Percentiles rank a stretch among this genome's conserved stretches.
phyloP scores from a whole-genome alignment of 352 stramenopile genomes.

The Thraustotheca clavata region DNA sequence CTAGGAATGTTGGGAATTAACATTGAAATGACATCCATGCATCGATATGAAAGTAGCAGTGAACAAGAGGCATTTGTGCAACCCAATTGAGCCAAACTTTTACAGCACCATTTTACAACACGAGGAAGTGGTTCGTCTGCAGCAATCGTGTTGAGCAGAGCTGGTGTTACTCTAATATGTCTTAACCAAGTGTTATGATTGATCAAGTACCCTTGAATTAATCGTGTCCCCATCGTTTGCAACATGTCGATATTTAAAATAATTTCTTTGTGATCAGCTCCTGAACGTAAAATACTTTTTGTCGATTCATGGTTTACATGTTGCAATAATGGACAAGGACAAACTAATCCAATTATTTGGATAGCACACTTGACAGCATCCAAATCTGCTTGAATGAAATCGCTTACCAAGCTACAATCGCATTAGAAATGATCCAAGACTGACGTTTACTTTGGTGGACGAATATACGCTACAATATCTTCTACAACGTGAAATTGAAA shows the following conservation, averaged over 20 bases:
- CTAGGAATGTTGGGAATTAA: constrained; percentile 14
- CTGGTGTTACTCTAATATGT: neutral
- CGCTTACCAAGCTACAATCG: constrained; percentile 7
- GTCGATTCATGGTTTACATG: constrained; percentile 1
- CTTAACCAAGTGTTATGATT: neutral
- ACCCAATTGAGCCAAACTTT: constrained; percentile 46
- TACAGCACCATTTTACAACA: constrained; percentile 41
- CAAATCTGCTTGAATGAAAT: constrained; percentile 37
- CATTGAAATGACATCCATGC: constrained; percentile 29
- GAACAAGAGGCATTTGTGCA: constrained; percentile 43
- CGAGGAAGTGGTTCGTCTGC: constrained; percentile 12
- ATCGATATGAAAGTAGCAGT: constrained; percentile 42
- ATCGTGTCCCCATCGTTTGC: neutral
- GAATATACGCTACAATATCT: constrained; percentile 51
- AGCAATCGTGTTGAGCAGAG: constrained; percentile 7
- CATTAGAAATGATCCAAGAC: neutral
- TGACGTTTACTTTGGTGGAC: constrained; percentile 34
- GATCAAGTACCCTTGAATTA: neutral
- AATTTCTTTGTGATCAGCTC: neutral
- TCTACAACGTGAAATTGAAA: constrained; percentile 55
- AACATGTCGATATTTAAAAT: neutral
- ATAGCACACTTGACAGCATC: constrained; percentile 38
- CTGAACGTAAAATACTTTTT: neutral
- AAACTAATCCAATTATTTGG: constrained; percentile 49
- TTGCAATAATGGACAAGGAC: constrained; percentile 23